These are phyloP conservation scores for Phlebopus sp. DNA, from an alignment of 1,284 basidiomycete genomes.

Conservation along the genomic window DNA sequence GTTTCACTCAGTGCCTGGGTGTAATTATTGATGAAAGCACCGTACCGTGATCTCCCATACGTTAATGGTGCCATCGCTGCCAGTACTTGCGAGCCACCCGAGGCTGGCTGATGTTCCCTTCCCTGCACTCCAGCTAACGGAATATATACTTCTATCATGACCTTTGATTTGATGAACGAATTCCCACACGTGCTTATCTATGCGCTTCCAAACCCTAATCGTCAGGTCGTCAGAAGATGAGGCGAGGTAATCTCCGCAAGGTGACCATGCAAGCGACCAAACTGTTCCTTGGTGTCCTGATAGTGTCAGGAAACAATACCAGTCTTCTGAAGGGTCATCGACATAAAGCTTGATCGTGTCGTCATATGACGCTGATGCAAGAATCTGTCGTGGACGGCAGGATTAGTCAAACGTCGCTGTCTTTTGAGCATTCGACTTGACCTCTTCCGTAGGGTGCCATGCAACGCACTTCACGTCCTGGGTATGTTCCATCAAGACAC, in stretches of 20 bases:
- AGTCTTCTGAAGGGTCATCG: constrained; percentile 94
- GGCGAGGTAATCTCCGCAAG: constrained; percentile 80
- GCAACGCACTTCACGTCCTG: constrained; percentile 96
- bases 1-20: constrained; percentile 2
- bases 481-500: constrained; percentile 94
- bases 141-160: constrained; percentile 77
- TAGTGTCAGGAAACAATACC: constrained; percentile 86
- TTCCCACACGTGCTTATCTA: constrained; percentile 57
- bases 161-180: constrained; percentile 53
- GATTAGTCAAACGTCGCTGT: constrained; percentile 19
- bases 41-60: constrained; percentile 71
- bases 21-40: constrained; percentile 5
- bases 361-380: constrained; percentile 97
- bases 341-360: constrained; percentile 93
- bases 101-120: constrained; percentile 34
- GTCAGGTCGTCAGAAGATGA: constrained; percentile 80
- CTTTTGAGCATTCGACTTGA: constrained; percentile 31
- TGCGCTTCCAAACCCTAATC: constrained; percentile 67
- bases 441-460: constrained; percentile 96
- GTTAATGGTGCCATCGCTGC: constrained; percentile 75
- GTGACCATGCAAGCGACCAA: constrained; percentile 87
- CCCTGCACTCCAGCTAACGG: constrained; percentile 68
- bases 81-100: constrained; percentile 55
- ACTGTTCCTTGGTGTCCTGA: constrained; percentile 86
- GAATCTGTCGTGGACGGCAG: constrained; percentile 56